Conservation (phyloP, 805 yeast species). For the Metschnikowia kofuensis region DNA sequence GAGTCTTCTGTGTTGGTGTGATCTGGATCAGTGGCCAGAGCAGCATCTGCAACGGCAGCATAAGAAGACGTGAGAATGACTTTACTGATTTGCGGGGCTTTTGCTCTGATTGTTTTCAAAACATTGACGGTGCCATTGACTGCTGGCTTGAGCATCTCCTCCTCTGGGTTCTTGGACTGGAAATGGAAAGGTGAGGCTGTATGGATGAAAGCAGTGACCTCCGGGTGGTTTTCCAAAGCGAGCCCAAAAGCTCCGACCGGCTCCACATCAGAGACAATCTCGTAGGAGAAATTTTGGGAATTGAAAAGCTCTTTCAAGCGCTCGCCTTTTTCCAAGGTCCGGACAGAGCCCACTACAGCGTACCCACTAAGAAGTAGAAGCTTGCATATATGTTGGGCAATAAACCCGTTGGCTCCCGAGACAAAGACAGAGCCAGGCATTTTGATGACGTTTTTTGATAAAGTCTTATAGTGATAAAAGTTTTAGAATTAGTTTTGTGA, state of each 20-base stretch:
- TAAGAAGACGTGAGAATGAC: background rate
- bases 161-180: background rate
- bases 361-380: background rate
- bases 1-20: background rate
- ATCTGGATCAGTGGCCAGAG: background rate
- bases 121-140: background rate
- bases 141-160: background rate
- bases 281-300: too few relatives aligned
- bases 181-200: background rate
- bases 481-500: too few relatives aligned
- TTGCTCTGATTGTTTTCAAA: background rate
- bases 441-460: too few relatives aligned
- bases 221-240: background rate
- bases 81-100: background rate
- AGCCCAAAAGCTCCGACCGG: background rate
- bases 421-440: background rate
- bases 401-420: background rate
- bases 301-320: background rate
- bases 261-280: background rate
- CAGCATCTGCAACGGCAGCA: background rate
- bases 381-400: background rate
- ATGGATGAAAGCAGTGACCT: background rate
- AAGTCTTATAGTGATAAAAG: too few relatives aligned
- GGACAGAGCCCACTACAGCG: background rate
- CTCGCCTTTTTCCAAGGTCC: background rate